Percentiles rank a stretch among this genome's conserved stretches.
These are phyloP conservation scores for Neospora caninum DNA, from an alignment of 169 alveolate genomes.

Conservation along the genomic window DNA sequence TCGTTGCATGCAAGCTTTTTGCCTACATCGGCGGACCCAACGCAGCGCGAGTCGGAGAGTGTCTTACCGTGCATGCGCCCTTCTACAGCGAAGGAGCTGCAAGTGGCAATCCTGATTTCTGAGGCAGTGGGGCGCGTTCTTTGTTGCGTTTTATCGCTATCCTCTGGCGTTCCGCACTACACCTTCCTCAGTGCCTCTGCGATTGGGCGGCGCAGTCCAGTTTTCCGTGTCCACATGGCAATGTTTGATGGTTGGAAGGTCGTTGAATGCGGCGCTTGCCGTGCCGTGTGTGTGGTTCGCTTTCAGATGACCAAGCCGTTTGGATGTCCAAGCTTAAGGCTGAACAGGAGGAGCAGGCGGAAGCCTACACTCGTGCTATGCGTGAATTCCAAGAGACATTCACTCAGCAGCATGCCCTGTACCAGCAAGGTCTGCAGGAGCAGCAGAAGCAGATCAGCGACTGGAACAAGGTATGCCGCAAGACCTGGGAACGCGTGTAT, in stretches of 20 bases:
- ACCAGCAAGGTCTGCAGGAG: conserved; percentile 70
- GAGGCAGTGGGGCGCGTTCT: not conserved
- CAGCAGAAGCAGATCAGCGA: conserved; percentile 70
- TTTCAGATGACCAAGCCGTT: conserved; percentile 68
- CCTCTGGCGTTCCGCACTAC: too few relatives aligned
- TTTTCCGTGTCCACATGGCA: too few relatives aligned
- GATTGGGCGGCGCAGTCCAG: too few relatives aligned
- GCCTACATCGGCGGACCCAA: too few relatives aligned
- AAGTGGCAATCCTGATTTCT: not conserved
- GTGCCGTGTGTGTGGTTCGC: not conserved
- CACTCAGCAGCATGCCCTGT: conserved; percentile 67
- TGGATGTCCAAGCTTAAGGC: conserved; percentile 65
- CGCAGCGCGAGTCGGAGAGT: too few relatives aligned
- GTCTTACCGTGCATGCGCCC: too few relatives aligned
- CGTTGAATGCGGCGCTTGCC: too few relatives aligned
- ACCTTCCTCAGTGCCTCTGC: too few relatives aligned
- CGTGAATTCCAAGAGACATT: conserved; percentile 64
- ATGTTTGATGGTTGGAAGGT: too few relatives aligned
- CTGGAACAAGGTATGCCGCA: conserved; percentile 67
- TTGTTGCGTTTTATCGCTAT: too few relatives aligned
- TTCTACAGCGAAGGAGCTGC: too few relatives aligned
- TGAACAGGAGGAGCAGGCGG: conserved; percentile 69
- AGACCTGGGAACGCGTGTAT: not conserved
- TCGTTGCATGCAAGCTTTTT: not conserved
- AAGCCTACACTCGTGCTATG: conserved; percentile 67